These are phyloP conservation scores for Ceratocystis albifundus DNA, from an alignment of 2,329 filamentous ascomycete genomes.

Conservation along the genomic window DNA sequence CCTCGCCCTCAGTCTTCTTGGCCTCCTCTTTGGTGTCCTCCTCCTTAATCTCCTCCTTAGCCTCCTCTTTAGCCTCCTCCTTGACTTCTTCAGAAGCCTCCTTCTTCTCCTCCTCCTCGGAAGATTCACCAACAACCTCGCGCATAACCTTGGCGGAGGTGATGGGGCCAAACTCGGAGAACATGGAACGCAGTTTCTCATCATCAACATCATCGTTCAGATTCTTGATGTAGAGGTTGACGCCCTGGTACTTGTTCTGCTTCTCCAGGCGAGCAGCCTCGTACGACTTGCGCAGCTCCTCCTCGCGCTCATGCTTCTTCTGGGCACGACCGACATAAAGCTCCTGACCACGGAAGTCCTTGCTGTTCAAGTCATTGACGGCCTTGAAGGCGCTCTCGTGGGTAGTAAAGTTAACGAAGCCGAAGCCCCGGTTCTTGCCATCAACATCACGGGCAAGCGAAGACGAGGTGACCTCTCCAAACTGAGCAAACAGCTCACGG, in stretches of 20 bases:
- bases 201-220: conserved; percentile 93
- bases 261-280: conserved; percentile 96
- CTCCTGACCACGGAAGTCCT: conserved; percentile 86
- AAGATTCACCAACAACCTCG: conserved; percentile 52
- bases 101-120: conserved; percentile 43
- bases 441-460: conserved; percentile 82
- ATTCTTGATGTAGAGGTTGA: conserved; percentile 99
- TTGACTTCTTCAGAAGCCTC: conserved; percentile 41
- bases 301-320: conserved; percentile 99
- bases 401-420: conserved; percentile 89
- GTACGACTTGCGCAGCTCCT: conserved; percentile 97
- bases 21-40: conserved; percentile 39
- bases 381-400: conserved; percentile 78
- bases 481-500: conserved; percentile 82
- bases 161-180: conserved; percentile 82
- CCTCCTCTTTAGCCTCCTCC: conserved; percentile 39
- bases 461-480: conserved; percentile 87
- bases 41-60: conserved; percentile 38
- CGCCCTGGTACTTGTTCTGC: conserved; percentile 97
- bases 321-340: conserved; percentile 96
- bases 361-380: conserved; percentile 84
- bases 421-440: conserved; percentile 89
- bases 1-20: conserved; percentile 41
- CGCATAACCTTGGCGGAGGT: conserved; percentile 99
- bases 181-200: conserved; percentile 91